A percentile compares a stretch with the other conserved stretches of the same genome.
phyloP scores from a whole-genome alignment of 208 protist genomes.

The Wallacemonas sp. region DNA sequence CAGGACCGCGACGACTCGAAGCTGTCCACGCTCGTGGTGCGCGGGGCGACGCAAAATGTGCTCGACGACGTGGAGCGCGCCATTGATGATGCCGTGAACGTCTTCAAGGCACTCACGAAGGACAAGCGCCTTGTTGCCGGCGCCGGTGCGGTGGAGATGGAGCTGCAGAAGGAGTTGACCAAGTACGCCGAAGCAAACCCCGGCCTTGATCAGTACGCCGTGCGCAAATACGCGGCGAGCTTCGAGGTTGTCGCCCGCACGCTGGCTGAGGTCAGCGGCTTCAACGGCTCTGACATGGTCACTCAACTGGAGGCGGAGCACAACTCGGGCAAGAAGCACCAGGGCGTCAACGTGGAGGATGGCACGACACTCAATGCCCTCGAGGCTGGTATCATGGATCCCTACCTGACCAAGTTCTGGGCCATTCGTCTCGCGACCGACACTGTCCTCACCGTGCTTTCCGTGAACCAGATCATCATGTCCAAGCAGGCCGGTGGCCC shows the following conservation, averaged over 20 bases:
- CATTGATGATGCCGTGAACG: slow-evolving; percentile 98
- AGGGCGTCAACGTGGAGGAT: slow-evolving; percentile 95
- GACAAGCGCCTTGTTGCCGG: slow-evolving; percentile 96
- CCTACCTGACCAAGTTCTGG: slow-evolving; percentile 92
- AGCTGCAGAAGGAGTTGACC: slow-evolving; percentile 88
- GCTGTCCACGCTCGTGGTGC: slow-evolving; percentile 98
- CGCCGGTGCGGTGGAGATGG: slow-evolving; percentile 98
- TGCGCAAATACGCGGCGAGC: slow-evolving; percentile 97
- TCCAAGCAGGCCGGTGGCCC: slow-evolving; percentile 97
- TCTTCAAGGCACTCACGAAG: slow-evolving; percentile 96
- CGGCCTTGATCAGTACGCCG: slow-evolving; percentile 98
- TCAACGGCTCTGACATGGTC: slow-evolving; percentile 95
- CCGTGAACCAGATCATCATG: slow-evolving; percentile 97
- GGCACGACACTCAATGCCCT: slow-evolving; percentile 80
- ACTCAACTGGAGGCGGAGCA: slow-evolving; percentile 96
- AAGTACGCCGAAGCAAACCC: slow-evolving; percentile 88
- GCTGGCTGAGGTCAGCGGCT: slow-evolving; percentile 98
- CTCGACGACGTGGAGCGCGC: slow-evolving; percentile 98
- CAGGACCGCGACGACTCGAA: slow-evolving; percentile 93
- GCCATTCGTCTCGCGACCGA: slow-evolving; percentile 96
- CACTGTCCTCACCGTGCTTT: slow-evolving; percentile 96
- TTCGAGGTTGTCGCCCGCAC: slow-evolving; percentile 98
- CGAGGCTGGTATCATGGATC: slow-evolving; percentile 94
- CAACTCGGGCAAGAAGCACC: slow-evolving; percentile 87
- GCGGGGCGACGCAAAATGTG: slow-evolving; percentile 98